A percentile compares a stretch with the other conserved stretches of the same genome.
These are phyloP conservation scores for Sistotremastrum niveocremeum DNA, from an alignment of 768 basidiomycete genomes.

Conservation along the genomic window DNA sequence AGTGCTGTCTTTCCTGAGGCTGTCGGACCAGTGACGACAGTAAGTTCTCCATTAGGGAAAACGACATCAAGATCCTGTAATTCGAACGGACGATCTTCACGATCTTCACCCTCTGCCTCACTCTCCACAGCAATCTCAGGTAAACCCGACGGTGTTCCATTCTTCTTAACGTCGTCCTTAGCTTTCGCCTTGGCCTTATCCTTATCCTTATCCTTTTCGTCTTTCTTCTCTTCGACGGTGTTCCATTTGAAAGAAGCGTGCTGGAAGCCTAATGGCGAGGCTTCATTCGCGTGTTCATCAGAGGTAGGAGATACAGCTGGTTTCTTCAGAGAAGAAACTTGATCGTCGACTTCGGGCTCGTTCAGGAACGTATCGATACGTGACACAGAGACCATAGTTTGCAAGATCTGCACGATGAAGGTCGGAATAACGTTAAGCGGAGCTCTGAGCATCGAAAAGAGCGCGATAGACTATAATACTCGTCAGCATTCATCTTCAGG, in stretches of 20 bases:
- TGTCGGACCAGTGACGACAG: conserved; percentile 65
- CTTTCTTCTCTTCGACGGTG: conserved; percentile 27
- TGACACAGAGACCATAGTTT: conserved; percentile 50
- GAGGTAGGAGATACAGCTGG: conserved; percentile 16
- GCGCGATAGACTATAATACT: conserved; percentile 44
- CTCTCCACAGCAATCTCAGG: conserved; percentile 12
- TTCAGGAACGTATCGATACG: conserved; percentile 55
- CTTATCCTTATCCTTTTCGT: conserved; percentile 13
- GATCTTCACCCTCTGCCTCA: conserved; percentile 10
- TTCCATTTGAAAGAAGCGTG: conserved; percentile 54
- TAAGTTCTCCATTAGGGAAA: conserved; percentile 62
- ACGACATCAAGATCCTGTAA: conserved; percentile 48
- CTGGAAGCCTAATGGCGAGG: conserved; percentile 23
- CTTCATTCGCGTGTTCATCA: conserved; percentile 10
- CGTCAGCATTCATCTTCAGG: background rate
- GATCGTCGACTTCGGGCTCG: conserved; percentile 57
- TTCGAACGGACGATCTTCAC: conserved; percentile 43
- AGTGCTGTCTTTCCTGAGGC: conserved; percentile 77
- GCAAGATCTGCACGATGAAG: conserved; percentile 67
- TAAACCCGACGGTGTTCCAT: conserved; percentile 5
- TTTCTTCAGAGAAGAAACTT: conserved; percentile 51
- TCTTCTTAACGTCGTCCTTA: background rate
- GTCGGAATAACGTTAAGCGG: conserved; percentile 73
- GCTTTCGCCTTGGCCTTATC: conserved; percentile 12
- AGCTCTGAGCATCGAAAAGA: conserved; percentile 74